Conservation (phyloP, 257 asterid genomes). For the Solanum corneliomulleri region DNA sequence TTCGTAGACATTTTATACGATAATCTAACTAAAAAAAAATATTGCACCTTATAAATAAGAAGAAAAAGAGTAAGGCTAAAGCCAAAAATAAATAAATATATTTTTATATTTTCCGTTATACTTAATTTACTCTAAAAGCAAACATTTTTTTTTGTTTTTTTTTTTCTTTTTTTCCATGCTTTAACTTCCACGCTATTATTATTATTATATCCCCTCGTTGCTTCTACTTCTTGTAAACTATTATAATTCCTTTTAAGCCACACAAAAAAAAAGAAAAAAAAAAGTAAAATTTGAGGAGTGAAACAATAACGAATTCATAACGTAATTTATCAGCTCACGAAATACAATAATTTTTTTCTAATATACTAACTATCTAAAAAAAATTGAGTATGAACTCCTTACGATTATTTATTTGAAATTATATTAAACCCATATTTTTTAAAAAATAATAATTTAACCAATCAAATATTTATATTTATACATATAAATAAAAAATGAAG, state of each 20-base stretch:
- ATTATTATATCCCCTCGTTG: neutral
- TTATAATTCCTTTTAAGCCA: neutral
- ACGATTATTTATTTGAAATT: neutral
- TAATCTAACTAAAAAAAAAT: too few relatives aligned
- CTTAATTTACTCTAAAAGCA: neutral
- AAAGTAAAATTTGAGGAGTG: neutral
- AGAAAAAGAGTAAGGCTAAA: neutral
- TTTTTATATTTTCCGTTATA: neutral
- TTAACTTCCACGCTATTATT: neutral
- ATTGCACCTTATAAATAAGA: too few relatives aligned
- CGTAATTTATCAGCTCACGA: too few relatives aligned
- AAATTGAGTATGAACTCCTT: too few relatives aligned
- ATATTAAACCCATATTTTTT: too few relatives aligned
- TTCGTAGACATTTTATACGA: neutral
- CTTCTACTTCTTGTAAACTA: neutral
- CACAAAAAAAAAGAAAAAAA: neutral
- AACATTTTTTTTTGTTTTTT: neutral
- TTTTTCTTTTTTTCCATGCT: neutral
- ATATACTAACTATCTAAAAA: too few relatives aligned
- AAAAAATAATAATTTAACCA: fast-evolving
- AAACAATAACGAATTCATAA: fast-evolving
- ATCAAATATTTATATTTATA: neutral
- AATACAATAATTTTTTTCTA: too few relatives aligned
- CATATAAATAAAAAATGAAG: neutral
- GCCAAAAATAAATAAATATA: neutral